Evolutionary conservation across 2,329 filamentous ascomycete genomes (phyloP), one percentile per base, ranked within the genome.

Genomic region (Beauveria pseudobassiana): DNA sequence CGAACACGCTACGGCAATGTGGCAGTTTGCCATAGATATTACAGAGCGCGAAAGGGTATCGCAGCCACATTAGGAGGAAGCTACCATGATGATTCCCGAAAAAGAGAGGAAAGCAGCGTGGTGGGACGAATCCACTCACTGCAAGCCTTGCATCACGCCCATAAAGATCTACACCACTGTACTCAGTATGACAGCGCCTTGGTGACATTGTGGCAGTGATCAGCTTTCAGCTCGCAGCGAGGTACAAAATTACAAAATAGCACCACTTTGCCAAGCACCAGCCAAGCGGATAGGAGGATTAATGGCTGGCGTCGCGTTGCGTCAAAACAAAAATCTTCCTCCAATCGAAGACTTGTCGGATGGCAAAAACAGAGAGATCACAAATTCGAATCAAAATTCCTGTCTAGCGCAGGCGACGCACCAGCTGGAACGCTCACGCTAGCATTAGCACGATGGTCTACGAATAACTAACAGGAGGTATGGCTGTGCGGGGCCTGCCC

Each of bases 351-450:
- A n/a, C 24, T 45, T 42, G 24, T 20, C 8, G 38, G 24, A 56
- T 7, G n/a, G 18, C 22, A 28, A 59, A 59, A 59, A 51, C 24
- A 52, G 57, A 59, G 57, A 52, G 48, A 59, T 59, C 24, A 59
- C 57, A 59, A 59, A 59, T 52, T 59, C 55, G 20, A 24, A 49
- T 42, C 30, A 50, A 8, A 34, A 58, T 22, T 24, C 46, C 48
- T 59, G 48, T 45, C 57, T 59, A 59, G 57, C 57, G 48, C 48
- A 10, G 14, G 24, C 48, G 57, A 59, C 52, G 56, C 30, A 30
- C 48, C 48, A 59, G 49, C 48, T 38, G 38, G 57, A 51, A 51
- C 26, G 34, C 22, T 18, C 24, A 45, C 24, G 24, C 48, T 51
- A 43, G 22, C n/a, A 43, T 26, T 52, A 59, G 56, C n/a, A 52